Evolutionary conservation across 1,139 yeast species (phyloP).

Genomic region (Suhomyces yuchorum): DNA sequence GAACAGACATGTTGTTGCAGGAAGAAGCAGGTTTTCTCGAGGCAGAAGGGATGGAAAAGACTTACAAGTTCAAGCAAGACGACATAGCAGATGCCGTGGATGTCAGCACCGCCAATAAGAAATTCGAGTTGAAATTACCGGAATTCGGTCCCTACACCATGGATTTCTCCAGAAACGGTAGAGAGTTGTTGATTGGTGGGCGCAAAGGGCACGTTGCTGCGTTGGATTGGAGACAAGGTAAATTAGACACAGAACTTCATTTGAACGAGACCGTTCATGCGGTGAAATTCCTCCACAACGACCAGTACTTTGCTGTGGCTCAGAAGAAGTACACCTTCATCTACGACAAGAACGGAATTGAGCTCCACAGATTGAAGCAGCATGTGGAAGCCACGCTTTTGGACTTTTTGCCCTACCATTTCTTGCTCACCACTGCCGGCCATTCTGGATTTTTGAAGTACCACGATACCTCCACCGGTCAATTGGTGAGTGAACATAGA

Average conservation of each 20-base stretch:
- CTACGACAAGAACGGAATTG: constrained; percentile 88
- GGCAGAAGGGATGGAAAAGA: constrained; percentile 91
- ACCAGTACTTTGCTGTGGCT: constrained; percentile 94
- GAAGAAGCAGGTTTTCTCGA: constrained; percentile 87
- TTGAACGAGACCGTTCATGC: constrained; percentile 88
- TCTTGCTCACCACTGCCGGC: constrained; percentile 83
- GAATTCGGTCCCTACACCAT: constrained; percentile 86
- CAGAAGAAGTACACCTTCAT: constrained; percentile 93
- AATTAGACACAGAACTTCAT: constrained; percentile 76
- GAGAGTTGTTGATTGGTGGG: constrained; percentile 83
- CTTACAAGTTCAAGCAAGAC: constrained; percentile 79
- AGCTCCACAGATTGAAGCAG: constrained; percentile 86
- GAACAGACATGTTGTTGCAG: constrained; percentile 80
- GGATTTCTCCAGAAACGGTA: constrained; percentile 86
- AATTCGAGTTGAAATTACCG: constrained; percentile 69
- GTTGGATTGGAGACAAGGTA: constrained; percentile 93
- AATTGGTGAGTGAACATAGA: constrained; percentile 75
- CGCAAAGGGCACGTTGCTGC: constrained; percentile 93
- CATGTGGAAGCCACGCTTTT: constrained; percentile 83
- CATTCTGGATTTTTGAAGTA: constrained; percentile 85
- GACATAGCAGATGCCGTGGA: constrained; percentile 84
- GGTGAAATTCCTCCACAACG: constrained; percentile 87
- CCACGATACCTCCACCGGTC: constrained; percentile 95
- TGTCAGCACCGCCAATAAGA: constrained; percentile 68
- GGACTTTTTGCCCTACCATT: constrained; percentile 93